Evolutionary conservation across 2,329 filamentous ascomycete genomes (phyloP).

Genomic region (Pseudopithomyces chartarum): DNA sequence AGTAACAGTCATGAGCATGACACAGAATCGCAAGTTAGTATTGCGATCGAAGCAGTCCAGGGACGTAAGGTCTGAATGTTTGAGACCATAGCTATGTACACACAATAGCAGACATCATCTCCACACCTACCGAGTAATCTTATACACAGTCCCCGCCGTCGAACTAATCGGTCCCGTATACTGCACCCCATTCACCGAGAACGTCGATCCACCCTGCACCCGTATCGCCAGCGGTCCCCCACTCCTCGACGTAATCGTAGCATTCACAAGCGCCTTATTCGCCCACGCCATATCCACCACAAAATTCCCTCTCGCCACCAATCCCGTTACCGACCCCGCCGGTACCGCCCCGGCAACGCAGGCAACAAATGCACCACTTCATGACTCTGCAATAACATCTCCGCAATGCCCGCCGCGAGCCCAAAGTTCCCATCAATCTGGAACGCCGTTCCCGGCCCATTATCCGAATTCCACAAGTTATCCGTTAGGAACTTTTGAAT

Average conservation of each 20-base stretch:
- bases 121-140: not conserved
- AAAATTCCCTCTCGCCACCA: conserved; percentile 21
- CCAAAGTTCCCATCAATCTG: conserved; percentile 59
- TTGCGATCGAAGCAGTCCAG: no score
- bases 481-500: not conserved
- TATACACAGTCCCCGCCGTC: not conserved
- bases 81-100: not conserved
- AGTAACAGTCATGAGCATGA: no score
- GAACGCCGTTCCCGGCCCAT: conserved; percentile 32
- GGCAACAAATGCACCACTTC: conserved; percentile 17
- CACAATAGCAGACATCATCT: not conserved
- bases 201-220: not conserved
- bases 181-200: not conserved
- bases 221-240: not conserved
- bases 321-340: conserved; percentile 17
- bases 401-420: conserved; percentile 50
- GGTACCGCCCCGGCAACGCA: conserved; percentile 18
- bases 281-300: conserved; percentile 24
- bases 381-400: conserved; percentile 50
- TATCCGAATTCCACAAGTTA: not conserved
- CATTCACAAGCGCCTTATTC: not conserved
- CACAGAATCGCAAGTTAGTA: no score
- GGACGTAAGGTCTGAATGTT: no score
- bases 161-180: not conserved
- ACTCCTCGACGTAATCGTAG: not conserved